A percentile compares a stretch with the other conserved stretches of the same genome.
Evolutionary conservation across 2,329 filamentous ascomycete species (phyloP).

Genomic region (Hypoxylon sp.): DNA sequence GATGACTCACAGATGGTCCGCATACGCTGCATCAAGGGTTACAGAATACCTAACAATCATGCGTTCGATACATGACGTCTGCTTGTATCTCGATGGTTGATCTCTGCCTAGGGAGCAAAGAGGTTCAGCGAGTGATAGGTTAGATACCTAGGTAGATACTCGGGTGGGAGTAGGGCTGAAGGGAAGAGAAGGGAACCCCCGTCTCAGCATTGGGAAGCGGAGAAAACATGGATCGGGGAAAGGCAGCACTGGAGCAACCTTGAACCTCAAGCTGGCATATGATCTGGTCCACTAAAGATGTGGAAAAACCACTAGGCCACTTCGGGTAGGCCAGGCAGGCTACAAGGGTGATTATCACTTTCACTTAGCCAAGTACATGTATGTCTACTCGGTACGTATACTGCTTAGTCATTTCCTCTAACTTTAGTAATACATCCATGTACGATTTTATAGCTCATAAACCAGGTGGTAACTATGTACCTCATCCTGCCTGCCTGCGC

Average conservation of each 20-base stretch:
- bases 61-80: conserved; percentile 45
- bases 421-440: conserved; percentile 26
- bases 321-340: background rate
- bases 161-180: conserved; percentile 35
- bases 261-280: too few species aligned
- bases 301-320: conserved; percentile 37
- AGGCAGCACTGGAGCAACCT: too few species aligned
- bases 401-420: conserved; percentile 26
- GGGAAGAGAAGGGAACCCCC: conserved; percentile 2
- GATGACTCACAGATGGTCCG: conserved; percentile 48
- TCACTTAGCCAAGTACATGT: conserved; percentile 13
- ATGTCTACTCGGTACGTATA: background rate
- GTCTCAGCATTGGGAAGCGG: conserved; percentile 1
- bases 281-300: conserved; percentile 23
- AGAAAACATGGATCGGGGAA: conserved; percentile 12
- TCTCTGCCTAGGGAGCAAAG: conserved; percentile 9
- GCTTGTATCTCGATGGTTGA: conserved; percentile 26
- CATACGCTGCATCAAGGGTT: conserved; percentile 43
- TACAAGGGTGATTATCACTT: background rate
- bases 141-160: too few species aligned
- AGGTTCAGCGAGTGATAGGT: background rate
- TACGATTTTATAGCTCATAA: too few species aligned
- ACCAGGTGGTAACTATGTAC: too few species aligned
- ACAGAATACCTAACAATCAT: conserved; percentile 32
- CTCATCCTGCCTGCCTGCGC: background rate